phyloP scores from a whole-genome alignment of 2,329 filamentous ascomycete genomes.

The Xylaria sp. region DNA sequence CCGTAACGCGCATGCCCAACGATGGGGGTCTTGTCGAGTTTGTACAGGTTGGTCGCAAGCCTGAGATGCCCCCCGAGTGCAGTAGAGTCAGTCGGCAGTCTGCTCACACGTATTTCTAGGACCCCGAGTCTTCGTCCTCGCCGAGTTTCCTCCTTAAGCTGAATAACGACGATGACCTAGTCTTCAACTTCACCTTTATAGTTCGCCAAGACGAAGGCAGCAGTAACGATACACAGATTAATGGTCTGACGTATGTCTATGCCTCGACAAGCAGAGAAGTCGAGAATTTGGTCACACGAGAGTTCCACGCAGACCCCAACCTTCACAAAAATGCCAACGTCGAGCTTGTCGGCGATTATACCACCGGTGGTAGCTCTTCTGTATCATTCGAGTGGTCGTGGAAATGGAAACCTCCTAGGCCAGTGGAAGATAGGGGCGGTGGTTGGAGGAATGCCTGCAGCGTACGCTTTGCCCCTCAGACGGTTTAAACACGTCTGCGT shows the following conservation, averaged over 20 bases:
- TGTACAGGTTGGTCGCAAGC: conserved; percentile 72
- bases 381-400: conserved; percentile 94
- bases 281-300: conserved; percentile 90
- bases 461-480: conserved; percentile 51
- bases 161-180: conserved; percentile 87
- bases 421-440: conserved; percentile 78
- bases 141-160: conserved; percentile 87
- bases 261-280: conserved; percentile 85
- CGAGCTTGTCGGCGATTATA: conserved; percentile 89
- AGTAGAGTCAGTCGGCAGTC: conserved; percentile 22
- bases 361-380: conserved; percentile 80
- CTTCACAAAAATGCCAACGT: conserved; percentile 97
- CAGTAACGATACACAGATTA: conserved; percentile 75
- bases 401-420: conserved; percentile 94
- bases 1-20: conserved; percentile 71
- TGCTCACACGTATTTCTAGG: conserved; percentile 57
- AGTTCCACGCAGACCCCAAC: conserved; percentile 97
- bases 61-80: conserved; percentile 5
- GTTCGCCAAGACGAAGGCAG: conserved; percentile 65
- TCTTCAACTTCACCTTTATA: conserved; percentile 91
- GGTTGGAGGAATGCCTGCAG: conserved; percentile 97
- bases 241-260: conserved; percentile 89
- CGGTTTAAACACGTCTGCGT: background rate
- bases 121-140: conserved; percentile 68
- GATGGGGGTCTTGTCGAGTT: conserved; percentile 85